Evolutionary conservation across 345 rosid species (phyloP).

Genomic region (Brassica juncea): DNA sequence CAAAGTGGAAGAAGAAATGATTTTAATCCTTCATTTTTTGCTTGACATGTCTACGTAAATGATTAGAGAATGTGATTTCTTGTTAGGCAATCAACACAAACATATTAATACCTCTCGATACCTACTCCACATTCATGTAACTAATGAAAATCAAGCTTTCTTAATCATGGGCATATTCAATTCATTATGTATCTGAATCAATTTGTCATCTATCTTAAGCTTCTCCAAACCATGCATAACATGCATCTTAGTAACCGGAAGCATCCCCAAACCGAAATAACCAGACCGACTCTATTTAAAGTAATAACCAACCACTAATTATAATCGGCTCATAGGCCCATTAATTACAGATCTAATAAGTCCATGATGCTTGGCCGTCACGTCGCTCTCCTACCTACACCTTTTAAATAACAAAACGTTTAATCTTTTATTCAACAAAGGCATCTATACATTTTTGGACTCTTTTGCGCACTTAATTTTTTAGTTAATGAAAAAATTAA

Average conservation of each 20-base stretch:
- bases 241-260: background rate
- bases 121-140: background rate
- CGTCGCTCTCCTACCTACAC: background rate
- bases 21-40: background rate
- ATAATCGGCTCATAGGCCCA: background rate
- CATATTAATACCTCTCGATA: background rate
- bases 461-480: background rate
- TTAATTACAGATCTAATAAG: conserved; percentile 4
- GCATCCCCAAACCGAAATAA: background rate
- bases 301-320: background rate
- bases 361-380: background rate
- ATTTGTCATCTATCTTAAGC: background rate
- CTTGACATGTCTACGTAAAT: background rate
- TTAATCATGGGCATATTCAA: too few species aligned
- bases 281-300: background rate
- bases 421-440: background rate
- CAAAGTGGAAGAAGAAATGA: background rate
- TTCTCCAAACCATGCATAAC: background rate
- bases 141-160: background rate
- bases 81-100: background rate
- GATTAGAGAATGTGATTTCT: background rate
- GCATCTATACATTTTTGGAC: background rate
- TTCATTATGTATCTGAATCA: too few species aligned
- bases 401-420: background rate
- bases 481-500: background rate